Evolutionary conservation across 371 early-diverging fungal species (phyloP).

Genomic region (Fennellomyces sp.): DNA sequence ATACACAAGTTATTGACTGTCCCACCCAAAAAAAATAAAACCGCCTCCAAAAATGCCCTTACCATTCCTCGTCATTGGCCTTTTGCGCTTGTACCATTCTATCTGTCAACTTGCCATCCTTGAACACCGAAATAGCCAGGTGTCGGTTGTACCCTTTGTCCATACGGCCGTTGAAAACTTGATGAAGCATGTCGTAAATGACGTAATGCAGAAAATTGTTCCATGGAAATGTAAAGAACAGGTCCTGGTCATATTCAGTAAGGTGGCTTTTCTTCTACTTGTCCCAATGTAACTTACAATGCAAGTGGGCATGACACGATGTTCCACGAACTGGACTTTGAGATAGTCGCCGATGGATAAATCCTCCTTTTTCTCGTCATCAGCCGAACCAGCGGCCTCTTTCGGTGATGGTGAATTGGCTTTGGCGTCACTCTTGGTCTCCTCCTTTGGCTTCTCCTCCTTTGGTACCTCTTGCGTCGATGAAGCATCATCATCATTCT

Average conservation of each 20-base stretch:
- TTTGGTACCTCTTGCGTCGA: background rate
- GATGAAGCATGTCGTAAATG: slow-evolving; percentile 95
- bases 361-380: background rate
- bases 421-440: background rate
- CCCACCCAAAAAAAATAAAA: background rate
- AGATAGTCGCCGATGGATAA: slow-evolving; percentile 71
- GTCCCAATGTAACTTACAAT: slow-evolving; percentile 34
- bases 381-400: slow-evolving; percentile 2
- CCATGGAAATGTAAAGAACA: slow-evolving; percentile 92
- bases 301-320: slow-evolving; percentile 63
- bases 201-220: slow-evolving; percentile 97
- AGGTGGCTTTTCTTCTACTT: background rate
- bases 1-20: background rate
- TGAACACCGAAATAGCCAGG: slow-evolving; percentile 78
- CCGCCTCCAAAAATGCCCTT: background rate
- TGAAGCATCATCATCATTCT: slow-evolving; percentile 5
- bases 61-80: slow-evolving; percentile 43
- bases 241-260: slow-evolving; percentile 32
- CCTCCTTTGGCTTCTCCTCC: slow-evolving; percentile 5
- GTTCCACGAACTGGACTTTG: slow-evolving; percentile 66
- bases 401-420: background rate
- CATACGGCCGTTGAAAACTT: slow-evolving; percentile 87
- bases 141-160: slow-evolving; percentile 64
- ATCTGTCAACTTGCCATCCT: slow-evolving; percentile 66
- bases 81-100: slow-evolving; percentile 43